Percentiles rank a stretch among this genome's conserved stretches.
phyloP scores from a whole-genome alignment of 2,329 filamentous ascomycete species.

The Penicillium hesseltinei region DNA sequence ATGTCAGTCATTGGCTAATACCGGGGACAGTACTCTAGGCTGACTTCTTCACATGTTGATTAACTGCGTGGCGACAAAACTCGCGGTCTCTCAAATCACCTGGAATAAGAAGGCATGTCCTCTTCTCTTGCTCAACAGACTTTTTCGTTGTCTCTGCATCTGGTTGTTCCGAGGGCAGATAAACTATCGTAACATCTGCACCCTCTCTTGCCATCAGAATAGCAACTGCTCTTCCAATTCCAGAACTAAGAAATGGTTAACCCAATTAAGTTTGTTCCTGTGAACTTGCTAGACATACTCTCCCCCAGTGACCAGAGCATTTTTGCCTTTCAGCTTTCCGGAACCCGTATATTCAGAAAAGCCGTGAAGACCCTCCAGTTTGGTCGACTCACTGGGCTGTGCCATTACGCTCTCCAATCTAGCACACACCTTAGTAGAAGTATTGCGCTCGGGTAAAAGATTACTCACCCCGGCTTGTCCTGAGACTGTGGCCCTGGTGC shows the following conservation, averaged over 20 bases:
- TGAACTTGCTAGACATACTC: slow-evolving; percentile 53
- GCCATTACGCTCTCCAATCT: slow-evolving; percentile 24
- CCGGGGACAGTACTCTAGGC: slow-evolving; percentile 39
- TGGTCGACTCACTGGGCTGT: slow-evolving; percentile 36
- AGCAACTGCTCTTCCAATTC: slow-evolving; percentile 16
- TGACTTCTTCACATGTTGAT: slow-evolving; percentile 53
- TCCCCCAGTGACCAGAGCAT: slow-evolving; percentile 56
- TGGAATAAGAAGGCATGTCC: slow-evolving; percentile 9
- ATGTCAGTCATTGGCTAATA: slow-evolving; percentile 33
- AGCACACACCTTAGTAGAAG: neutral
- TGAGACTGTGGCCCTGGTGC: slow-evolving; percentile 26
- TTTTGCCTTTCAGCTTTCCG: slow-evolving; percentile 51
- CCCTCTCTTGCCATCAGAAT: slow-evolving; percentile 18
- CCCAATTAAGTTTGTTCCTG: slow-evolving; percentile 58
- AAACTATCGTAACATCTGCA: slow-evolving; percentile 15
- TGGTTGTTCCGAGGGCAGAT: slow-evolving; percentile 10
- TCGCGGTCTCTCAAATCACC: slow-evolving; percentile 13
- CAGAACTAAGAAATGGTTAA: slow-evolving; percentile 35
- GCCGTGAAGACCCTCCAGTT: slow-evolving; percentile 27
- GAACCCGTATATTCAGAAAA: slow-evolving; percentile 46
- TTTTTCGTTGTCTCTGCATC: slow-evolving; percentile 12
- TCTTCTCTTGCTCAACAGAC: slow-evolving; percentile 9
- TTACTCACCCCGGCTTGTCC: slow-evolving; percentile 28
- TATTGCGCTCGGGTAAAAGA: neutral
- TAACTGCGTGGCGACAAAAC: slow-evolving; percentile 50